Percentiles rank a stretch among this genome's conserved stretches.
Evolutionary conservation across 768 basidiomycete genomes (phyloP).

Genomic region (Trametes cingulata): DNA sequence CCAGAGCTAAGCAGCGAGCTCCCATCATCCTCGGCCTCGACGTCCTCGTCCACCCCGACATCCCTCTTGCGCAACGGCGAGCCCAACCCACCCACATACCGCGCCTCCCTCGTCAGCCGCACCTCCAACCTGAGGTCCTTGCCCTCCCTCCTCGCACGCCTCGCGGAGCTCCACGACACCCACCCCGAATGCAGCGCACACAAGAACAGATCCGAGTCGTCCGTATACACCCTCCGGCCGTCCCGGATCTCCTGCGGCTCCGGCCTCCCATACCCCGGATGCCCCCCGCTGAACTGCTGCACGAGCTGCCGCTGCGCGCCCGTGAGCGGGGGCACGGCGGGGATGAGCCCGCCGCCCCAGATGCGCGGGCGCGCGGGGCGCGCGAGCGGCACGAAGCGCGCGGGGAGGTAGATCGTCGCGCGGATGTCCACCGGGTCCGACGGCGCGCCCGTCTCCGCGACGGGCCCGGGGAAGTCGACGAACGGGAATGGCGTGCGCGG

Average conservation of each 20-base stretch:
- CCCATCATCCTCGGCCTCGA: conserved; percentile 26
- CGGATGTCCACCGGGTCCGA: conserved; percentile 29
- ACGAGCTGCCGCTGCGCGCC: conserved; percentile 23
- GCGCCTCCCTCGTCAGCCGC: conserved; percentile 43
- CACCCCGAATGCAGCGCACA: conserved; percentile 69
- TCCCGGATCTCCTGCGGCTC: conserved; percentile 29
- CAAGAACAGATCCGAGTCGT: conserved; percentile 72
- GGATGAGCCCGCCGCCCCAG: conserved; percentile 66
- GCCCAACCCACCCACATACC: conserved; percentile 47
- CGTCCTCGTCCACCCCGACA: conserved; percentile 14
- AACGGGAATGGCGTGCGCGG: conserved; percentile 61
- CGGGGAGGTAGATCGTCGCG: conserved; percentile 60
- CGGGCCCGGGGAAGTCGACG: conserved; percentile 28
- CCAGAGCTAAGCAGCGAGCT: conserved; percentile 44
- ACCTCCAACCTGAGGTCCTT: conserved; percentile 45
- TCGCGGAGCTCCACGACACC: conserved; percentile 44
- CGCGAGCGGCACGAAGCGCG: conserved; percentile 54
- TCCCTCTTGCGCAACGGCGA: conserved; percentile 24
- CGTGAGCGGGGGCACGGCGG: conserved; percentile 37
- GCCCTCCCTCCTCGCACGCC: conserved; percentile 39
- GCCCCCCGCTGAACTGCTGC: conserved; percentile 20
- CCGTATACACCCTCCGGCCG: conserved; percentile 67
- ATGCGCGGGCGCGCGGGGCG: conserved; percentile 57
- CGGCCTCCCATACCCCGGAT: conserved; percentile 23
- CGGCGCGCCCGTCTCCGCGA: conserved; percentile 11